Conservation (phyloP, 768 basidiomycete genomes). For the Tubosaeta sp. region DNA sequence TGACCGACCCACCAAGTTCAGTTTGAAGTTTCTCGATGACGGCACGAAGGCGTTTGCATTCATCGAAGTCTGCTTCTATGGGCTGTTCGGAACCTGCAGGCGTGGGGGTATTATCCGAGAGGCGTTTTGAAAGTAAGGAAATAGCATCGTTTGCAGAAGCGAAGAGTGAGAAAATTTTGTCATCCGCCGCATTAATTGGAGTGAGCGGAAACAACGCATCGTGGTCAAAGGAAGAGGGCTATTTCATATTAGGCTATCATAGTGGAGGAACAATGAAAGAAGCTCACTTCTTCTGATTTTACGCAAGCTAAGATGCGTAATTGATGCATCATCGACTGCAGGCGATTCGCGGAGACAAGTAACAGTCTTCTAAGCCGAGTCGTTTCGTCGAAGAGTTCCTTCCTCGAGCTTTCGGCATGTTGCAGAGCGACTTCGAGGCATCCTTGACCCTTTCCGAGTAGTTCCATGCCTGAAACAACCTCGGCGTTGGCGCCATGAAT, state of each 20-base stretch:
- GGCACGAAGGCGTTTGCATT: slow-evolving; percentile 46
- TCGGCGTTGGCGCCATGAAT: slow-evolving; percentile 51
- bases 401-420: slow-evolving; percentile 65
- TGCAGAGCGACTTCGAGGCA: slow-evolving; percentile 66
- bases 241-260: slow-evolving; percentile 9
- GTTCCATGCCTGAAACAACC: slow-evolving; percentile 41
- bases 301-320: slow-evolving; percentile 38
- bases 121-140: slow-evolving; percentile 28
- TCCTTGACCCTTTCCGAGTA: slow-evolving; percentile 47
- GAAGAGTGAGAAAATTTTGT: slow-evolving; percentile 45
- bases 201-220: slow-evolving; percentile 50
- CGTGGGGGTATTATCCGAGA: slow-evolving; percentile 12
- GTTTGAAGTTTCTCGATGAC: slow-evolving; percentile 47
- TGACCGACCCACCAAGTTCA: slow-evolving; percentile 51
- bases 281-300: slow-evolving; percentile 46
- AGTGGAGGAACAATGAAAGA: slow-evolving; percentile 2
- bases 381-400: slow-evolving; percentile 62
- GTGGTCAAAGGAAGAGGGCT: slow-evolving; percentile 47
- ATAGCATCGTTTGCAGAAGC: slow-evolving; percentile 36
- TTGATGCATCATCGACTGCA: slow-evolving; percentile 52
- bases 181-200: slow-evolving; percentile 45
- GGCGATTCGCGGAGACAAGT: slow-evolving; percentile 59
- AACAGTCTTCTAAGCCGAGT: slow-evolving; percentile 54
- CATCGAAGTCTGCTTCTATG: slow-evolving; percentile 31
- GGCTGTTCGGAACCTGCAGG: slow-evolving; percentile 14